phyloP scores from a whole-genome alignment of 2,329 filamentous ascomycete genomes.

The Fonsecaea monophora region DNA sequence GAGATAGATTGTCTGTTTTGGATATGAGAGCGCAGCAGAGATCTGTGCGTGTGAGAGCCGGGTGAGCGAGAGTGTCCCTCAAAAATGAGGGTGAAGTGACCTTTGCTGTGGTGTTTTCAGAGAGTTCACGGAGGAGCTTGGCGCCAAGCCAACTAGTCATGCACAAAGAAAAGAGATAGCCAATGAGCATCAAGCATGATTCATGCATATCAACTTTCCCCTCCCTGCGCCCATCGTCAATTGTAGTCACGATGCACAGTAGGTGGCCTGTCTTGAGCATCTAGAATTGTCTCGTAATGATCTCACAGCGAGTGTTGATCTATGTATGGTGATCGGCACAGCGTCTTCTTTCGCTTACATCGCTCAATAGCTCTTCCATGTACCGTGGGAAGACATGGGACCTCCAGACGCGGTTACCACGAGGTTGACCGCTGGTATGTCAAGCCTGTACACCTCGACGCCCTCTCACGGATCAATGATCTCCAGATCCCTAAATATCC shows the following conservation, averaged over 20 bases:
- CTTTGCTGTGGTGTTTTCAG: not conserved
- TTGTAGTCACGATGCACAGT: not conserved
- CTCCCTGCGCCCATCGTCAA: not conserved
- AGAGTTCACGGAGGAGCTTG: not conserved
- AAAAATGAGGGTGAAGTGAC: not conserved
- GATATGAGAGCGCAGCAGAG: not conserved
- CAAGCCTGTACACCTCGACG: not conserved
- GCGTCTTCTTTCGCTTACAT: not conserved
- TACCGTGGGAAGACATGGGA: not conserved
- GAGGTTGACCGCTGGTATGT: not conserved
- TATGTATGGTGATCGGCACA: not conserved
- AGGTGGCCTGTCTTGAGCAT: not conserved
- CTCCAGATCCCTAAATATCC: not conserved
- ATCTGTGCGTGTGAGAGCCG: not conserved
- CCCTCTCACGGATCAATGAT: not conserved
- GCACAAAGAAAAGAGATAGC: not conserved
- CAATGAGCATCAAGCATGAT: constrained; percentile 1
- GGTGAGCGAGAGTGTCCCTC: not conserved
- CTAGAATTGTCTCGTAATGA: not conserved
- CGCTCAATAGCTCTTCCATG: not conserved
- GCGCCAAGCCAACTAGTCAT: not conserved
- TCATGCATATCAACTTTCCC: not conserved
- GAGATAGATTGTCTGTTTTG: not conserved
- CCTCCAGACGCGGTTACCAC: not conserved
- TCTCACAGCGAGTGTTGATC: not conserved